A percentile compares a stretch with the other conserved stretches of the same genome.
These are phyloP conservation scores for Talaromyces sp. DNA, from an alignment of 2,329 filamentous ascomycete genomes.

Conservation along the genomic window DNA sequence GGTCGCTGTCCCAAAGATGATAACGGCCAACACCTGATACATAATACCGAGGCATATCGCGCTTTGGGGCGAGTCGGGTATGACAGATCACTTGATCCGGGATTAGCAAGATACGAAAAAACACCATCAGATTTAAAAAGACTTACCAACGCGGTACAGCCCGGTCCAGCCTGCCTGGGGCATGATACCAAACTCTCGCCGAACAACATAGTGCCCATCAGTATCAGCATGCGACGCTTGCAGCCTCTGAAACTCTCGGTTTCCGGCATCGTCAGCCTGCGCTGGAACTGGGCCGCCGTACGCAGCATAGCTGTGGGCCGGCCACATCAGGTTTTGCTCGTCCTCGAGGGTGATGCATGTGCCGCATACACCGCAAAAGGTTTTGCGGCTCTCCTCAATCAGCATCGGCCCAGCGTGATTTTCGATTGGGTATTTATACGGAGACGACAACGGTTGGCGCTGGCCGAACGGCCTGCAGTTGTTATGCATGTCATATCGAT, in stretches of 20 bases:
- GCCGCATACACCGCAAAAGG: constrained; percentile 8
- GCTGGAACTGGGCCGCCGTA: not conserved
- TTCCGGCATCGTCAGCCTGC: constrained; percentile 5
- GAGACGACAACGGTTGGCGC: not conserved
- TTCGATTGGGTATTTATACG: constrained; percentile 5
- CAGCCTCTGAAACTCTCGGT: constrained; percentile 3
- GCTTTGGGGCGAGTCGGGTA: not conserved
- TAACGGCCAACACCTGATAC: constrained; percentile 5
- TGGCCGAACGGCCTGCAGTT: not conserved
- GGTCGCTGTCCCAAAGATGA: constrained; percentile 10
- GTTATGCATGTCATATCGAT: not conserved
- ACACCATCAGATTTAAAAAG: not conserved
- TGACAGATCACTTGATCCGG: not conserved
- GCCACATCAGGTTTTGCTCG: not conserved
- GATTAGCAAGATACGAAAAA: not conserved
- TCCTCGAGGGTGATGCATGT: constrained; percentile 10
- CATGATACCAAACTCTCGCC: constrained; percentile 7
- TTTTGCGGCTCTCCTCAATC: not conserved
- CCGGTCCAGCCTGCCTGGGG: constrained; percentile 8
- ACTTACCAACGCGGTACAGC: constrained; percentile 7
- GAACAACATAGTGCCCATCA: not conserved
- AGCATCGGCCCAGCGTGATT: constrained; percentile 9
- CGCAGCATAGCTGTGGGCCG: not conserved
- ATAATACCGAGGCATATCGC: not conserved
- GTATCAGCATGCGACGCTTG: not conserved